Evolutionary conservation across 2,329 filamentous ascomycete species (phyloP).

Genomic region (Elsinoe ampelina): DNA sequence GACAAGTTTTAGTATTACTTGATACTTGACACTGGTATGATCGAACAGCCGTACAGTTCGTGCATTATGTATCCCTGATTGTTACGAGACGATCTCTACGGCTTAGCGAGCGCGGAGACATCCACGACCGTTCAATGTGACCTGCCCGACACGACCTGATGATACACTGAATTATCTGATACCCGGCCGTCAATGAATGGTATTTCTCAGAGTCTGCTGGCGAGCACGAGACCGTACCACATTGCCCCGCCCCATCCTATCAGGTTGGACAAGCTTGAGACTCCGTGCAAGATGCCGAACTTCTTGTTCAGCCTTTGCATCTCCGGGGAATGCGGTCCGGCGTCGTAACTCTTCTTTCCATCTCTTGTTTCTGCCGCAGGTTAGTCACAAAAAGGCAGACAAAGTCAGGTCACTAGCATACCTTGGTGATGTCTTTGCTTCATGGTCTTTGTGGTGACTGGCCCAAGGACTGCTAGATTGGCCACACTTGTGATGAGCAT

Average conservation of each 20-base stretch:
- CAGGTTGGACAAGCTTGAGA: slow-evolving; percentile 73
- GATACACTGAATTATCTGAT: background rate
- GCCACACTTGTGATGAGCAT: slow-evolving; percentile 61
- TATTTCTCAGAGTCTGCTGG: background rate
- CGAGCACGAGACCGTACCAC: slow-evolving; percentile 67
- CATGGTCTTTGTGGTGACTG: slow-evolving; percentile 66
- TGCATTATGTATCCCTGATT: no score
- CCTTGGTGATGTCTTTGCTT: slow-evolving; percentile 68
- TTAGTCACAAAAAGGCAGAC: slow-evolving; percentile 3
- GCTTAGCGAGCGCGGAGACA: no score
- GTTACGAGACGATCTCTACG: no score
- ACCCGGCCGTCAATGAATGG: background rate
- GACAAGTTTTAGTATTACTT: no score
- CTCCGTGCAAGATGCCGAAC: slow-evolving; percentile 71
- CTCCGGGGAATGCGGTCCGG: slow-evolving; percentile 69
- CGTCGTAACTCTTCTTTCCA: slow-evolving; percentile 77
- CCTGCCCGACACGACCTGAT: no score
- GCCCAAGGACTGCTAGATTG: slow-evolving; percentile 65
- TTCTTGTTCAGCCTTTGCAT: slow-evolving; percentile 72
- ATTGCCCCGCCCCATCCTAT: slow-evolving; percentile 58
- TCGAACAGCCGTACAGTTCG: no score
- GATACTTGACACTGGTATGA: no score
- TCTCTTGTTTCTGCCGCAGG: slow-evolving; percentile 60
- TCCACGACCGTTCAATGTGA: no score
- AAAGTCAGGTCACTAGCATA: slow-evolving; percentile 32